phyloP scores from a whole-genome alignment of 306 rosid species.

The Luffa acutangula region DNA sequence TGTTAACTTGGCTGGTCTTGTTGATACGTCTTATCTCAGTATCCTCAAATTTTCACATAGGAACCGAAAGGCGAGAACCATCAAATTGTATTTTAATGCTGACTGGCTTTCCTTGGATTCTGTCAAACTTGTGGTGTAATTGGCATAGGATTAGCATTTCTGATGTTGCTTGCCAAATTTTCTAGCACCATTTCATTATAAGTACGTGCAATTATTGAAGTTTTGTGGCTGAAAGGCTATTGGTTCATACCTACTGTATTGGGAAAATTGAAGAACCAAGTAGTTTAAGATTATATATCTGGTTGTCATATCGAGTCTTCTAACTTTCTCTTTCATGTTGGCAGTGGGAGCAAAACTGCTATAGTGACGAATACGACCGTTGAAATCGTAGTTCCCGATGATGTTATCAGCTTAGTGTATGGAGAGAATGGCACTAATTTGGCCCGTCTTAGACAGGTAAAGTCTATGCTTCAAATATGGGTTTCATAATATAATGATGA shows the following conservation, averaged over 20 bases:
- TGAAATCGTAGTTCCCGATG: slow-evolving; percentile 86
- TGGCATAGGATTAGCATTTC: not conserved
- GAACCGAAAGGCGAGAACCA: not conserved
- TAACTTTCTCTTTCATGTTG: slow-evolving; percentile 10
- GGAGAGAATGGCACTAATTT: slow-evolving; percentile 89
- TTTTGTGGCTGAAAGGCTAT: not conserved
- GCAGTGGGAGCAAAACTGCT: slow-evolving; percentile 86
- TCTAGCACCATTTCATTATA: not conserved
- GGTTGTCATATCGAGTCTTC: not conserved
- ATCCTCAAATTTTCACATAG: not conserved
- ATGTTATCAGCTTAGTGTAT: slow-evolving; percentile 66
- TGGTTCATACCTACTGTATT: not conserved
- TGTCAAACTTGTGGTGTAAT: not conserved
- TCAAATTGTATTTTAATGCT: not conserved
- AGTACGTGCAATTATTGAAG: not conserved
- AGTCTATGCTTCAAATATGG: not conserved
- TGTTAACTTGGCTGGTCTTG: not conserved
- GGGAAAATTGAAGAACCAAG: not conserved
- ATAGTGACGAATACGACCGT: slow-evolving; percentile 85
- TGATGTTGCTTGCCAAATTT: not conserved
- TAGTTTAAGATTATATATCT: not conserved
- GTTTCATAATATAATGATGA: not conserved
- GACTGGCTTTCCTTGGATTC: not conserved
- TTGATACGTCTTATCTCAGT: not conserved
- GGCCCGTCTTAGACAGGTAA: slow-evolving; percentile 85